Percentiles rank a stretch among this genome's conserved stretches.
Evolutionary conservation across 306 rosid species (phyloP).

Genomic region (Prunus armeniaca): DNA sequence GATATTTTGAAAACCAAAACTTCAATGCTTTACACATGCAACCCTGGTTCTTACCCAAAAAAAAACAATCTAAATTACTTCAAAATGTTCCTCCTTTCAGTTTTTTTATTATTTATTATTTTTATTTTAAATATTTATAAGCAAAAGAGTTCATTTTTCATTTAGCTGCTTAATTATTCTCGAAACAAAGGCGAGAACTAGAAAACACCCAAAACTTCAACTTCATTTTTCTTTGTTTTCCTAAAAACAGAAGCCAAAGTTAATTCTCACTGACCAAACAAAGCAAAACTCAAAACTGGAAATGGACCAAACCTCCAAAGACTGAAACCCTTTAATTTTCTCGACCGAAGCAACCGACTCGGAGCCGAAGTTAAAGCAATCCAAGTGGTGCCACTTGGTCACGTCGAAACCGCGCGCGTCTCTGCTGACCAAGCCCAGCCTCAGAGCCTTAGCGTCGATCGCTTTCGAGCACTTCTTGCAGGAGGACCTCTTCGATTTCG

Average conservation of each 20-base stretch:
- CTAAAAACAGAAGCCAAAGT: background rate
- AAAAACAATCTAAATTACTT: too few species aligned
- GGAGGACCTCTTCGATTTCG: constrained; percentile 54
- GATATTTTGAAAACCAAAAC: too few species aligned
- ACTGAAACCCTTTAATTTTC: constrained; percentile 49
- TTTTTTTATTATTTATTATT: too few species aligned
- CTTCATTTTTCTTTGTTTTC: too few species aligned
- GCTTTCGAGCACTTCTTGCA: constrained; percentile 59
- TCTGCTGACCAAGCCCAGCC: constrained; percentile 51
- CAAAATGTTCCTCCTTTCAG: background rate
- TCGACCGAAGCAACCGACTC: constrained; percentile 28
- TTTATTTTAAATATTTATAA: too few species aligned
- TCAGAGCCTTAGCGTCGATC: constrained; percentile 38
- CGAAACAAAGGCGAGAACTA: too few species aligned
- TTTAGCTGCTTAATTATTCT: too few species aligned
- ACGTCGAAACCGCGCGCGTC: constrained; percentile 39
- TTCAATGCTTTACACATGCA: background rate
- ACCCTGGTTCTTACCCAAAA: background rate
- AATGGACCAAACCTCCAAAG: constrained; percentile 40
- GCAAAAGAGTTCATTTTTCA: too few species aligned
- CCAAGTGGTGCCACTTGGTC: constrained; percentile 64
- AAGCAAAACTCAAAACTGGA: background rate
- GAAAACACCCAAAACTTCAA: too few species aligned
- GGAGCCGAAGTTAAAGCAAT: constrained; percentile 45
- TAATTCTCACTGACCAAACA: constrained; percentile 2